Conservation (phyloP, 2,329 filamentous ascomycete species). For the Penicillium fuscoglaucum region DNA sequence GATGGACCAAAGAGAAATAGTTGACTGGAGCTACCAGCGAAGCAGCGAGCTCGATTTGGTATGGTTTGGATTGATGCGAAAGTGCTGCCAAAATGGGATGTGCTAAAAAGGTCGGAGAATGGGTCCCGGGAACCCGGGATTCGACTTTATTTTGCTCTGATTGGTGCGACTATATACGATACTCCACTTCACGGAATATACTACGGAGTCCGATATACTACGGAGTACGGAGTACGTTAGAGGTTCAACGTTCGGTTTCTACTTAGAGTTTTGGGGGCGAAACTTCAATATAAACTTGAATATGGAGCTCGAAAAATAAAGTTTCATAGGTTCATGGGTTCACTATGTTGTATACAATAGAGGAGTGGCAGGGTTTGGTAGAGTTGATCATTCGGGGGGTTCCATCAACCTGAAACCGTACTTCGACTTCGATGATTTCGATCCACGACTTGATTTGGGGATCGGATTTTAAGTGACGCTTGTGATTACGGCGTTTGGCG, state of each 20-base stretch:
- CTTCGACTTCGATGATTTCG: not conserved
- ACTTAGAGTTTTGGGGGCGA: not conserved
- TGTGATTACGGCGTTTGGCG: not conserved
- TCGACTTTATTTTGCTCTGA: not conserved
- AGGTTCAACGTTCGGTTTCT: not conserved
- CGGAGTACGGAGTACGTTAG: not conserved
- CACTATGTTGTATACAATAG: too few species aligned
- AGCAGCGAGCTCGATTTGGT: not conserved
- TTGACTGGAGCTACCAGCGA: not conserved
- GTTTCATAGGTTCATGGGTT: not conserved
- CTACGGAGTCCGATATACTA: too few species aligned
- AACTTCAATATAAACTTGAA: not conserved
- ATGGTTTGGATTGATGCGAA: not conserved
- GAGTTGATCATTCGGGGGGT: not conserved
- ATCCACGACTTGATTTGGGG: not conserved
- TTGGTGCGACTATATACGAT: not conserved
- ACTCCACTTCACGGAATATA: not conserved
- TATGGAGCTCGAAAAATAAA: not conserved
- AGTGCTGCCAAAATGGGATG: not conserved
- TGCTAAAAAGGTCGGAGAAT: not conserved
- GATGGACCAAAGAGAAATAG: not conserved
- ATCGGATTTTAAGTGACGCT: too few species aligned
- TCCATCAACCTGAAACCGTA: slow-evolving; percentile 1
- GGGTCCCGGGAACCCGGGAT: not conserved
- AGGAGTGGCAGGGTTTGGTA: not conserved